Percentiles rank a stretch among this genome's conserved stretches.
These are phyloP conservation scores for Erysimum cheiri DNA, from an alignment of 441 rosid genomes.

Conservation along the genomic window DNA sequence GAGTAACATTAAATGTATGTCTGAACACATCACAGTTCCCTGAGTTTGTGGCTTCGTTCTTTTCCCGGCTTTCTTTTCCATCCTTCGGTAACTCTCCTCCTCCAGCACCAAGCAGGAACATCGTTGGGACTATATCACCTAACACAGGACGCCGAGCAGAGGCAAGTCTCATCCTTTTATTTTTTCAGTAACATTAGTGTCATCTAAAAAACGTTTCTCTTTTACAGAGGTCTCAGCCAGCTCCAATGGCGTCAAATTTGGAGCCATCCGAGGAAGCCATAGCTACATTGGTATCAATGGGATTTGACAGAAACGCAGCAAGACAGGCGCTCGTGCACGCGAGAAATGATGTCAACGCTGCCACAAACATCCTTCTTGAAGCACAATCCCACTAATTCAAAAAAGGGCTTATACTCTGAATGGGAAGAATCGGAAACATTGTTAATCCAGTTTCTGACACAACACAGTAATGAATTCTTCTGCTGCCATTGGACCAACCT, in stretches of 20 bases:
- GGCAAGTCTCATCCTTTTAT: conserved; percentile 52
- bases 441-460: conserved; percentile 27
- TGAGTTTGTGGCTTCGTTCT: conserved; percentile 66
- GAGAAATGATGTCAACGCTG: conserved; percentile 85
- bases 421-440: conserved; percentile 26
- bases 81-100: conserved; percentile 57
- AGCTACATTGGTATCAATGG: conserved; percentile 81
- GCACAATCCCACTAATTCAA: conserved; percentile 66
- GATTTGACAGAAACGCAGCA: conserved; percentile 84
- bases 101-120: conserved; percentile 62
- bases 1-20: conserved; percentile 31
- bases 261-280: conserved; percentile 85
- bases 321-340: conserved; percentile 92
- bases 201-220: background rate
- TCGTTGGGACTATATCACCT: conserved; percentile 46
- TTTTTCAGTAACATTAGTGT: background rate
- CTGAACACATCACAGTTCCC: conserved; percentile 64
- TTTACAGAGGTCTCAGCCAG: conserved; percentile 66
- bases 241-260: conserved; percentile 45
- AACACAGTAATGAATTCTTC: conserved; percentile 12
- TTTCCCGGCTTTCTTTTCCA: conserved; percentile 74
- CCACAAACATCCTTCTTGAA: conserved; percentile 96
- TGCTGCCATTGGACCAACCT: conserved; percentile 24
- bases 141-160: conserved; percentile 62
- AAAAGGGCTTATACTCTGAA: background rate